phyloP scores from a whole-genome alignment of 2,329 filamentous ascomycete species.

The Fusarium tjaetaba region DNA sequence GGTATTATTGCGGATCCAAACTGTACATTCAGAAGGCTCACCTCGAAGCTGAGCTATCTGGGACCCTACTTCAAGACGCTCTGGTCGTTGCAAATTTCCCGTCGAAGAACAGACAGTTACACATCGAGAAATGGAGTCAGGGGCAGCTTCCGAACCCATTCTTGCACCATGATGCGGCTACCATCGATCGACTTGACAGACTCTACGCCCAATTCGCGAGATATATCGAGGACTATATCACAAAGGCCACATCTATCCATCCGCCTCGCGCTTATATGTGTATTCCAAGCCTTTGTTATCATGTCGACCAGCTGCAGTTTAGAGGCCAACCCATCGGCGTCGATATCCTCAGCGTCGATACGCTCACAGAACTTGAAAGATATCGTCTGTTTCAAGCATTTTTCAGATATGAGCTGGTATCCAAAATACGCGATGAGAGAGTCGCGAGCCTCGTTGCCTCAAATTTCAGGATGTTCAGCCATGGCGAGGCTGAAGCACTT shows the following conservation, averaged over 20 bases:
- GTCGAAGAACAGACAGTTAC: fast-evolving
- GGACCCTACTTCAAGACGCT: not conserved
- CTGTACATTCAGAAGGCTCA: not conserved
- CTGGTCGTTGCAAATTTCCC: not conserved
- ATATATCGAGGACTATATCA: not conserved
- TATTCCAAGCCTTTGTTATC: not conserved
- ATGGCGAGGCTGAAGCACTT: not conserved
- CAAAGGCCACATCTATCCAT: not conserved
- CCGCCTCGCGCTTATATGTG: not conserved
- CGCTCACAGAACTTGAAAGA: not conserved
- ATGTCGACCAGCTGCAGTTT: not conserved
- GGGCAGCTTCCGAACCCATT: not conserved
- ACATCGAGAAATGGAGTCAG: not conserved
- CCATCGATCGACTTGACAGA: not conserved
- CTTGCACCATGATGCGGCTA: not conserved
- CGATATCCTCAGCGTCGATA: not conserved
- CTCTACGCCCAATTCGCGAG: fast-evolving
- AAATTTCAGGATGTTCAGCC: not conserved
- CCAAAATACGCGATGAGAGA: not conserved
- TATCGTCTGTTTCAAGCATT: not conserved
- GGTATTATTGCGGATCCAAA: fast-evolving
- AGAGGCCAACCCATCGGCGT: fast-evolving
- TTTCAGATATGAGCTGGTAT: not conserved
- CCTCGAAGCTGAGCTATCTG: not conserved
- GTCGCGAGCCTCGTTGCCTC: not conserved